Evolutionary conservation across 2,329 filamentous ascomycete genomes (phyloP).

Genomic region (Tolypocladium ovalisporum): DNA sequence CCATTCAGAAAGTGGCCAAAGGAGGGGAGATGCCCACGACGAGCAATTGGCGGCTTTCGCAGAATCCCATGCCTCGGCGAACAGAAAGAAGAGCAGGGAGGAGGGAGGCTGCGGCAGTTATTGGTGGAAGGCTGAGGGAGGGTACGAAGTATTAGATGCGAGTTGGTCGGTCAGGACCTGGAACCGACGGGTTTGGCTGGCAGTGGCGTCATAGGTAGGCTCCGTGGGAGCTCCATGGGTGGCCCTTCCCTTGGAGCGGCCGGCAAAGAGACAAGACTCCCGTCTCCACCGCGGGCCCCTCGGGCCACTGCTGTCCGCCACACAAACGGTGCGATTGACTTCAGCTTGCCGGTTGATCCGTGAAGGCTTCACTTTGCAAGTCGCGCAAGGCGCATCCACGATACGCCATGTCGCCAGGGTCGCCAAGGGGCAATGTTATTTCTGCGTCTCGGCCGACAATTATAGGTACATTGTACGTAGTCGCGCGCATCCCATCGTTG

Average conservation of each 20-base stretch:
- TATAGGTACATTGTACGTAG: too few relatives aligned
- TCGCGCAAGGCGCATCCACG: too few relatives aligned
- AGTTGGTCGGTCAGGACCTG: background rate
- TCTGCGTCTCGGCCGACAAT: background rate
- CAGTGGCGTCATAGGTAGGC: constrained; percentile 2
- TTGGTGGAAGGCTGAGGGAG: background rate
- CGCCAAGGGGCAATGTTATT: too few relatives aligned
- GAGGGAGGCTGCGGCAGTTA: background rate
- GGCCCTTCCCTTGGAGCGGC: background rate
- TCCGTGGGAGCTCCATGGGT: too few relatives aligned
- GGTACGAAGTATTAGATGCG: background rate
- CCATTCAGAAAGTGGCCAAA: background rate
- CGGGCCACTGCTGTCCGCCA: too few relatives aligned
- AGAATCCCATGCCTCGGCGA: background rate
- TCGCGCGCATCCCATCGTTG: too few relatives aligned
- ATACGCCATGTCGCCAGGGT: too few relatives aligned
- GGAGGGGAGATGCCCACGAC: background rate
- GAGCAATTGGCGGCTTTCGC: background rate
- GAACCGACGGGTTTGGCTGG: background rate
- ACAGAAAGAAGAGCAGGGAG: background rate
- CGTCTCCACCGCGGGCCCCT: background rate
- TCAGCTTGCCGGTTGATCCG: background rate
- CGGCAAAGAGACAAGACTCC: background rate
- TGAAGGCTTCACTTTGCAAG: too few relatives aligned
- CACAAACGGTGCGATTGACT: background rate